These are phyloP conservation scores for Bolboschoenus planiculmis DNA, from an alignment of 176 grass and related monocot genomes.

Conservation along the genomic window DNA sequence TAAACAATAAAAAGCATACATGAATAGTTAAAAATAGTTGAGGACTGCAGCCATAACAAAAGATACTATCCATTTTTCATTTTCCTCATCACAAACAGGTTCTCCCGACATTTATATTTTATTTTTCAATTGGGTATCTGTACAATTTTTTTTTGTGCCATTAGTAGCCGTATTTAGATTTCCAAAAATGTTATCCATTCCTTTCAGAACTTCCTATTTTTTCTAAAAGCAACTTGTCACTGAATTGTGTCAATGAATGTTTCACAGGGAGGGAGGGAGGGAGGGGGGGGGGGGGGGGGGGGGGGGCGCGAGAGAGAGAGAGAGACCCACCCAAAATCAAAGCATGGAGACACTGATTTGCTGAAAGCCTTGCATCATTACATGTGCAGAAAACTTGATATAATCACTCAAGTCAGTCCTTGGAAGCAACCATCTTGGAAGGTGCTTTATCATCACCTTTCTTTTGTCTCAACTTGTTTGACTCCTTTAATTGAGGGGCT, in stretches of 20 bases:
- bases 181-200: not conserved
- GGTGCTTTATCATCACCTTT: not conserved
- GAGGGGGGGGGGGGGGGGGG: too few species aligned
- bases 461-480: conserved; percentile 5
- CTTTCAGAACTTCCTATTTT: not conserved
- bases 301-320: not conserved
- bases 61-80: not conserved
- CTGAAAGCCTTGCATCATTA: not conserved
- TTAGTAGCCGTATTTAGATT: not conserved
- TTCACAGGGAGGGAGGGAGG: not conserved
- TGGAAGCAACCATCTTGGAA: conserved; percentile 14
- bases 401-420: not conserved
- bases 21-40: not conserved
- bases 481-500: conserved; percentile 13
- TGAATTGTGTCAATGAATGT: not conserved
- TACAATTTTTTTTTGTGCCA: not conserved
- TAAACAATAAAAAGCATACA: not conserved
- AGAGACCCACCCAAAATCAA: conserved; percentile 5
- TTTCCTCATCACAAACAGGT: not conserved
- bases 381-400: not conserved
- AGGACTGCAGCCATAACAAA: not conserved
- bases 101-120: not conserved
- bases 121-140: not conserved
- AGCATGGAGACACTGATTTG: not conserved
- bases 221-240: not conserved